Evolutionary conservation across 495 filamentous ascomycete species (phyloP).

Genomic region (Pseudoneurospora amorphoporcata): DNA sequence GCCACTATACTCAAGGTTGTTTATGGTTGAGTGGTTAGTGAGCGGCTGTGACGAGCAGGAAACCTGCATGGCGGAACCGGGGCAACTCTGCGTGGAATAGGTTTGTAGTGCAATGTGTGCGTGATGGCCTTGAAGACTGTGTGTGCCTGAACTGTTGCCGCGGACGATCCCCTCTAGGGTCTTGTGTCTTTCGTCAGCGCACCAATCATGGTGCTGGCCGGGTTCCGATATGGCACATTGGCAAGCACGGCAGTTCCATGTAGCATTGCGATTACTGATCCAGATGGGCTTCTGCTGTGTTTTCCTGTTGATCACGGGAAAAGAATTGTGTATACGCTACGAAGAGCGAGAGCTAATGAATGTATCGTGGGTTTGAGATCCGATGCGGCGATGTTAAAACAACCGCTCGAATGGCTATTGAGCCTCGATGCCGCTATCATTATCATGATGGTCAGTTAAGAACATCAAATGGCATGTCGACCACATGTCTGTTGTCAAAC

Average conservation of each 20-base stretch:
- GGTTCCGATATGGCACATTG: background rate
- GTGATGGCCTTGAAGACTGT: constrained; percentile 1
- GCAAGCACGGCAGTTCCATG: background rate
- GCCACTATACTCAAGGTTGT: background rate
- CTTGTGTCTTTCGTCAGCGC: background rate
- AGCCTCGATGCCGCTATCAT: background rate
- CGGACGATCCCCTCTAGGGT: background rate
- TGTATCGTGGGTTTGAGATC: background rate
- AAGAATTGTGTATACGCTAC: background rate
- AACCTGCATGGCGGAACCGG: background rate
- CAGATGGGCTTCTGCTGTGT: background rate
- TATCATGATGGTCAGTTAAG: background rate
- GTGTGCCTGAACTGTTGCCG: background rate
- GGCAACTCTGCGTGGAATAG: background rate
- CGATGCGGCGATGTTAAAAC: background rate
- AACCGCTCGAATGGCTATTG: background rate
- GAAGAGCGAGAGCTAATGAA: background rate
- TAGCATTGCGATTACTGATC: background rate
- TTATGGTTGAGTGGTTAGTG: background rate
- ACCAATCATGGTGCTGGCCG: background rate
- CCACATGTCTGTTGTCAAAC: background rate
- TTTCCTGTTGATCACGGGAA: background rate
- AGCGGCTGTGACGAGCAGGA: background rate
- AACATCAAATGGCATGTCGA: background rate
- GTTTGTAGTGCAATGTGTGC: background rate